Conservation (phyloP, 2,329 filamentous ascomycete genomes). For the Mycocentrospora acerina region DNA sequence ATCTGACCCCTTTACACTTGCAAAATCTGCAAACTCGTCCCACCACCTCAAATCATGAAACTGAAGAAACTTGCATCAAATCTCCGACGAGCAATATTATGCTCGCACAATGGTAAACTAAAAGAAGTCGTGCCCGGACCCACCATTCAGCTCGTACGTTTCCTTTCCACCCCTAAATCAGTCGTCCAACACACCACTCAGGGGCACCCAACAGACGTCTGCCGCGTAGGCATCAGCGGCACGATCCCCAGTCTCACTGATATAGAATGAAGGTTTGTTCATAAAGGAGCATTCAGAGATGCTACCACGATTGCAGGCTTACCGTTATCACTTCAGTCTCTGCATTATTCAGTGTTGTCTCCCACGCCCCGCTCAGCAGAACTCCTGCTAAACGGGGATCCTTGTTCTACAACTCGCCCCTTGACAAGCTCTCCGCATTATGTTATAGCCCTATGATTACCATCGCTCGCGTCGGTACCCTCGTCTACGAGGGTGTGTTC, state of each 20-base stretch:
- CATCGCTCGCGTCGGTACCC: slow-evolving; percentile 14
- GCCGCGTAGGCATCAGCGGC: slow-evolving; percentile 30
- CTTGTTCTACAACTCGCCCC: no score
- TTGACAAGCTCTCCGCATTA: no score
- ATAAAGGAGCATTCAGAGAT: slow-evolving; percentile 33
- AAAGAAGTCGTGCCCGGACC: slow-evolving; percentile 25
- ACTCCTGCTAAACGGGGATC: no score
- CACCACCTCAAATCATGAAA: slow-evolving; percentile 18
- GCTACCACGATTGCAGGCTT: slow-evolving; percentile 26
- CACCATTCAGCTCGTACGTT: slow-evolving; percentile 19
- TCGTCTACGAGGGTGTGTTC: slow-evolving; percentile 14
- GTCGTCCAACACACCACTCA: slow-evolving; percentile 9
- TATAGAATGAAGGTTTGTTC: slow-evolving; percentile 29
- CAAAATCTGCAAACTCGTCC: no score
- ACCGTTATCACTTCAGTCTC: no score
- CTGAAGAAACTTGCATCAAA: slow-evolving; percentile 25
- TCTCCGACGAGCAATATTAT: slow-evolving; percentile 25
- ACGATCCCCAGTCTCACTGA: slow-evolving; percentile 32
- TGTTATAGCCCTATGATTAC: no score
- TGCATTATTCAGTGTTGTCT: no score
- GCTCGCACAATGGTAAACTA: slow-evolving; percentile 22
- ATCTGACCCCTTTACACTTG: no score
- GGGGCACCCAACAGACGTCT: slow-evolving; percentile 34
- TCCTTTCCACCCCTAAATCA: no score
- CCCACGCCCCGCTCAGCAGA: no score